phyloP scores from a whole-genome alignment of 148 eudicot genomes.

The Talinum fruticosum region DNA sequence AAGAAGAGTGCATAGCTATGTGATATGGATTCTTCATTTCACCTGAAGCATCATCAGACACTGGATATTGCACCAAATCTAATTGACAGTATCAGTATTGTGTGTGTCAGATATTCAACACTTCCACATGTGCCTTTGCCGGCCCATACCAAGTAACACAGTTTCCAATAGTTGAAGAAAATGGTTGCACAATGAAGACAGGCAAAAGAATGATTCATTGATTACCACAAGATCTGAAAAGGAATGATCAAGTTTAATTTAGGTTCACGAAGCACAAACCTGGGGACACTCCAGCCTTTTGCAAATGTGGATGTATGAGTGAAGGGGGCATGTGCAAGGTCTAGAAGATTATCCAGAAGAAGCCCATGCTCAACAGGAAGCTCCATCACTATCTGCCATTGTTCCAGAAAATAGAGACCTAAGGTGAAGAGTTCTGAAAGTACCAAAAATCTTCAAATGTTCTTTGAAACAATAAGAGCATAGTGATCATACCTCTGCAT shows the following conservation, averaged over 20 bases:
- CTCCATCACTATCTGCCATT: slow-evolving; percentile 84
- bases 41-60: not conserved
- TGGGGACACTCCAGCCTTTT: slow-evolving; percentile 94
- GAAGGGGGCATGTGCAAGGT: slow-evolving; percentile 96
- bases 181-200: not conserved
- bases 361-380: slow-evolving; percentile 96
- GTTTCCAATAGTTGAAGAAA: not conserved
- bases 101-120: too few relatives aligned
- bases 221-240: not conserved
- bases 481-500: slow-evolving; percentile 66
- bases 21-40: not conserved
- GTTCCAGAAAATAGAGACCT: not conserved
- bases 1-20: not conserved
- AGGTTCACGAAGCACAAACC: slow-evolving; percentile 36
- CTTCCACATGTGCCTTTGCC: too few relatives aligned
- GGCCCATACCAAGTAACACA: not conserved
- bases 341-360: slow-evolving; percentile 89
- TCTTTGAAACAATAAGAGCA: not conserved
- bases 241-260: not conserved
- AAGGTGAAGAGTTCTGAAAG: not conserved
- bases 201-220: not conserved
- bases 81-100: too few relatives aligned
- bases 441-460: not conserved
- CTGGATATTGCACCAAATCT: too few relatives aligned
- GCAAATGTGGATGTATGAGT: slow-evolving; percentile 95